Evolutionary conservation across 2,329 filamentous ascomycete species (phyloP).

Genomic region (Microdochium bolleyi): DNA sequence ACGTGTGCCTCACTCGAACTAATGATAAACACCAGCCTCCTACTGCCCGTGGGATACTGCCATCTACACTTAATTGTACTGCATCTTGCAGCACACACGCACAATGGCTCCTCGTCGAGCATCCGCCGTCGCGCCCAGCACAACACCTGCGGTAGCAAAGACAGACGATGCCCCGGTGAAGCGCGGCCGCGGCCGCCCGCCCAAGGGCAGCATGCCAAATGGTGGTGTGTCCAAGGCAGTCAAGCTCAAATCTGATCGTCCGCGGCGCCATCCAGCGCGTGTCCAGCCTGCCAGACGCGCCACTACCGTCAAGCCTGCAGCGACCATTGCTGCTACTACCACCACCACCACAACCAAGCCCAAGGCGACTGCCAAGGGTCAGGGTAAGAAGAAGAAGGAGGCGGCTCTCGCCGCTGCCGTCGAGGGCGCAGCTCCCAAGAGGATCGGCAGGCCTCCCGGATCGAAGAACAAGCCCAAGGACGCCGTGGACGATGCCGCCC

Average conservation of each 20-base stretch:
- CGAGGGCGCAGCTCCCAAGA: neutral
- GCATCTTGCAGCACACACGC: no score
- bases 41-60: no score
- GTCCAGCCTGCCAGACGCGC: constrained; percentile 6
- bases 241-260: constrained; percentile 31
- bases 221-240: constrained; percentile 10
- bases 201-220: constrained; percentile 31
- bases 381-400: neutral
- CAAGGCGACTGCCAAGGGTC: neutral
- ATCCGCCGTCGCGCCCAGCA: neutral
- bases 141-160: constrained; percentile 7
- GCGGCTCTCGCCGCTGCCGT: neutral
- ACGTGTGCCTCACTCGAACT: no score
- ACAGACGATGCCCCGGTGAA: constrained; percentile 15
- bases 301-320: constrained; percentile 3
- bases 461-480: constrained; percentile 4
- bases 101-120: neutral
- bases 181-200: constrained; percentile 28
- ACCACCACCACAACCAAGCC: constrained; percentile 6
- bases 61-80: no score
- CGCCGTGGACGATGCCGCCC: neutral
- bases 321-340: constrained; percentile 15
- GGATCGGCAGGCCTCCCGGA: neutral
- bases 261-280: constrained; percentile 39
- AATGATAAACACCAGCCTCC: no score